phyloP scores from a whole-genome alignment of 108 stramenopile genomes.

The Phaeodactylum tricornutum region DNA sequence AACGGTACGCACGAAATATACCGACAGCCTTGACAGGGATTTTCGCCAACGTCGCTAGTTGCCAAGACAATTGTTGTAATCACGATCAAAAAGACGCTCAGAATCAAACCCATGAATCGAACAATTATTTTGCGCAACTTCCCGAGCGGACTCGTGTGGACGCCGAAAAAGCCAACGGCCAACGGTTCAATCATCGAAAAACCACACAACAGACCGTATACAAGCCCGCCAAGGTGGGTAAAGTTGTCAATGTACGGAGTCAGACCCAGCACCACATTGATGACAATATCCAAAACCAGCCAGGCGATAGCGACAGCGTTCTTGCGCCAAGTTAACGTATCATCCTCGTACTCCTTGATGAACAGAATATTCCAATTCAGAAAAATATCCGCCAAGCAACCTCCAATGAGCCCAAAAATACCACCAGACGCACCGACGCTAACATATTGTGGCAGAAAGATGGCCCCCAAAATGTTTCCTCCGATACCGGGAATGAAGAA shows the following conservation, averaged over 20 bases:
- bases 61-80: conserved; percentile 24
- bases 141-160: conserved; percentile 15
- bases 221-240: conserved; percentile 67
- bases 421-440: conserved; percentile 90
- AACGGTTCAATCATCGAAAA: conserved; percentile 59
- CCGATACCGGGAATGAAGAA: conserved; percentile 82
- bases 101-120: conserved; percentile 61
- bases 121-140: conserved; percentile 22
- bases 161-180: conserved; percentile 59
- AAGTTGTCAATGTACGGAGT: conserved; percentile 90
- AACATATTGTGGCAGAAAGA: conserved; percentile 85
- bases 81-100: conserved; percentile 51
- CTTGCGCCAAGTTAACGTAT: conserved; percentile 11
- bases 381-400: conserved; percentile 78
- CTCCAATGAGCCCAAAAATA: conserved; percentile 87
- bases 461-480: conserved; percentile 80
- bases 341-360: conserved; percentile 37
- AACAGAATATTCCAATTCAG: conserved; percentile 85
- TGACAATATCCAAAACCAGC: conserved; percentile 65
- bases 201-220: conserved; percentile 74
- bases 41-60: conserved; percentile 2
- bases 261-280: conserved; percentile 75
- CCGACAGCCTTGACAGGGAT: conserved; percentile 59
- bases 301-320: conserved; percentile 38
- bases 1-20: conserved; percentile 81